These are phyloP conservation scores for Linum tenue DNA, from an alignment of 345 rosid genomes.

Conservation along the genomic window DNA sequence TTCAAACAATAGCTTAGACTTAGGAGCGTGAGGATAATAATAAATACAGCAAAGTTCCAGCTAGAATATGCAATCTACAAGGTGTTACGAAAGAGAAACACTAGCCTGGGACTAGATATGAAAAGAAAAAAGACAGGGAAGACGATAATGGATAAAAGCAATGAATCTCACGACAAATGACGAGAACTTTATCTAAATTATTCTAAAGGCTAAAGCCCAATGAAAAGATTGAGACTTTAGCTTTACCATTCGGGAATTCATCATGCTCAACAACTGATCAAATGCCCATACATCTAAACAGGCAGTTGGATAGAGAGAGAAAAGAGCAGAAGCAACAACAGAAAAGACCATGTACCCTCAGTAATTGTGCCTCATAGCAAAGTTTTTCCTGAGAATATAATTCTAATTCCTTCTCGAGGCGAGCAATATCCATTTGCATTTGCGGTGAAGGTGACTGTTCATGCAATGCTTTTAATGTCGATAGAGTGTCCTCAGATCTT, in stretches of 20 bases:
- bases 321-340: background rate
- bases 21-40: constrained; percentile 5
- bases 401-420: constrained; percentile 77
- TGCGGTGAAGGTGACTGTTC: constrained; percentile 65
- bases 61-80: background rate
- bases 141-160: background rate
- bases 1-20: constrained; percentile 13
- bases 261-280: constrained; percentile 1
- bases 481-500: constrained; percentile 66
- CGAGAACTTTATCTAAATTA: background rate
- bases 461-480: constrained; percentile 59
- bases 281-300: background rate
- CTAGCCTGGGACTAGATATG: background rate
- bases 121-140: background rate
- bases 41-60: background rate
- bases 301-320: constrained; percentile 2
- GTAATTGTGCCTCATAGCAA: constrained; percentile 88
- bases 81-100: background rate
- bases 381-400: constrained; percentile 73
- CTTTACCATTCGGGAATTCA: background rate
- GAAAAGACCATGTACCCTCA: constrained; percentile 49
- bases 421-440: constrained; percentile 53
- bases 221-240: background rate
- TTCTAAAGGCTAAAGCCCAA: constrained; percentile 4
- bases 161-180: background rate